A percentile compares a stretch with the other conserved stretches of the same genome.
phyloP scores from a whole-genome alignment of 495 filamentous ascomycete species.

The Bacidia gigantensis region DNA sequence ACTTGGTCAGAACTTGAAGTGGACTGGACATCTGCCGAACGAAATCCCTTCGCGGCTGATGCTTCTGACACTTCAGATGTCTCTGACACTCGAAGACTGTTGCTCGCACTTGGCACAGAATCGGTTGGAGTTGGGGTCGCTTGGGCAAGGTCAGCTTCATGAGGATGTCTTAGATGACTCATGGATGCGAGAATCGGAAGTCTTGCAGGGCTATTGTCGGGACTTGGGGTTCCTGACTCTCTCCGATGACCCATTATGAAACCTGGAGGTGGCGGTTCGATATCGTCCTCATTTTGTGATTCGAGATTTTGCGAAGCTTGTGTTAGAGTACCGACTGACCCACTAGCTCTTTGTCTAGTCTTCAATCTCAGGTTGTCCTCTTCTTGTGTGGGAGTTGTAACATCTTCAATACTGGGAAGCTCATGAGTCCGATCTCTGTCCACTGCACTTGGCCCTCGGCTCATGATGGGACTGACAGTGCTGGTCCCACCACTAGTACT shows the following conservation, averaged over 20 bases:
- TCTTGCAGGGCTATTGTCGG: conserved; percentile 48
- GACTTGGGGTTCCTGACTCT: conserved; percentile 46
- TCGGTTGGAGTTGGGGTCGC: conserved; percentile 20
- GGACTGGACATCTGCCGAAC: neutral
- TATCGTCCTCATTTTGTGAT: conserved; percentile 17
- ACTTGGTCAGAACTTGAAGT: neutral
- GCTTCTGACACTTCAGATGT: no score
- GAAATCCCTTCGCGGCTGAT: neutral
- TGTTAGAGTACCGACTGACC: conserved; percentile 8
- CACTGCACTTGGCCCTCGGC: conserved; percentile 31
- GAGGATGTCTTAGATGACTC: conserved; percentile 25
- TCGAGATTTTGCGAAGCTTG: conserved; percentile 23
- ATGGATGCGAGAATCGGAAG: conserved; percentile 37
- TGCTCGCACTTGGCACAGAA: conserved; percentile 6
- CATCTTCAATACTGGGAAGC: conserved; percentile 23
- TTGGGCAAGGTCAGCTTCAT: conserved; percentile 33
- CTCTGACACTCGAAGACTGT: conserved; percentile 8
- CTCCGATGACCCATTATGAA: conserved; percentile 47
- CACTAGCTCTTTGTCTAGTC: conserved; percentile 16
- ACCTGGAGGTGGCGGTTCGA: conserved; percentile 15
- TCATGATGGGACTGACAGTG: conserved; percentile 56
- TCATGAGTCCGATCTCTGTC: conserved; percentile 14
- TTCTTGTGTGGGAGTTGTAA: conserved; percentile 41
- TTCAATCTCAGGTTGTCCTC: conserved; percentile 37
- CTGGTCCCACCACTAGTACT: conserved; percentile 54